Percentiles rank a stretch among this genome's conserved stretches.
Conservation (phyloP, 78 protist genomes). For the Dictyostelium brefeldianum region DNA sequence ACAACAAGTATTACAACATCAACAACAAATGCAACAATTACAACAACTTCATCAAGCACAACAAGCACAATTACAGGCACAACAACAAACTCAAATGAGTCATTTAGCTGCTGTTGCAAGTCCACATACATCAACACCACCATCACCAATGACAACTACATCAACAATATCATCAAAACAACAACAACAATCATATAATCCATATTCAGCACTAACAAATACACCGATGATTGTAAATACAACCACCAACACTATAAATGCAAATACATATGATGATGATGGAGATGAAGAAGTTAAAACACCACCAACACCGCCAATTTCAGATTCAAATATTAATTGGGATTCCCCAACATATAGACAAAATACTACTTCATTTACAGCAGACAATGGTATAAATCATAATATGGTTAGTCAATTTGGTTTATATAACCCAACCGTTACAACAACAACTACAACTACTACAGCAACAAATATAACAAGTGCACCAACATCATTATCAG, state of each 20-base stretch:
- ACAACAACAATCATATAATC: neutral
- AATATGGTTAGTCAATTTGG: neutral
- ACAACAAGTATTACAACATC: neutral
- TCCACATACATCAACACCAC: neutral
- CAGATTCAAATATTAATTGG: neutral
- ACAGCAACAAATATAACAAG: neutral
- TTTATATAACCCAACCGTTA: too few species aligned
- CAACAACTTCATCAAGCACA: neutral
- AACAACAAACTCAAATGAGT: neutral
- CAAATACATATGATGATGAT: slow-evolving; percentile 44
- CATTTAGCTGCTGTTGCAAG: neutral
- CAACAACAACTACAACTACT: too few species aligned
- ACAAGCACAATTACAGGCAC: neutral
- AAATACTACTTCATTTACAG: slow-evolving; percentile 7
- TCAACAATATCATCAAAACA: slow-evolving; percentile 3
- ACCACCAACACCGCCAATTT: slow-evolving; percentile 72
- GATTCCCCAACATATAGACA: neutral
- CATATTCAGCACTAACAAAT: neutral
- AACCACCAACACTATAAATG: neutral
- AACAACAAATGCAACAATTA: neutral
- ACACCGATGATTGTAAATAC: neutral
- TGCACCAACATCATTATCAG: neutral
- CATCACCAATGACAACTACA: neutral
- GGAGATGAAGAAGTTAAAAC: slow-evolving; percentile 35
- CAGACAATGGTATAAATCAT: neutral